Evolutionary conservation across 192 early-diverging fungal species (phyloP).

Genomic region (Podila verticillata): DNA sequence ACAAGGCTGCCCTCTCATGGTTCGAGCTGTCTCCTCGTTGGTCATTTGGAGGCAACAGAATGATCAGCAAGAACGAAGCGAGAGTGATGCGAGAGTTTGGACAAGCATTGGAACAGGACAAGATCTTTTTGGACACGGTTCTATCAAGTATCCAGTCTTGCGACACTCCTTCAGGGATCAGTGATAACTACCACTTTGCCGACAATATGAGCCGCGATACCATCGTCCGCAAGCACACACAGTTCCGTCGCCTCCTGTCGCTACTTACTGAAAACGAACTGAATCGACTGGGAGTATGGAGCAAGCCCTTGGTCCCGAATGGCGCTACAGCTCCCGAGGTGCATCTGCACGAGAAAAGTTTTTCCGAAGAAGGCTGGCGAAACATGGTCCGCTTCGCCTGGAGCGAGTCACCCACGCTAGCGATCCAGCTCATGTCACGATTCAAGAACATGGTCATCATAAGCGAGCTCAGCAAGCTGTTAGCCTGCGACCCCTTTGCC

Average conservation of each 20-base stretch:
- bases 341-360: conserved; percentile 33
- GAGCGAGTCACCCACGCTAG: conserved; percentile 79
- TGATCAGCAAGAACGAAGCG: conserved; percentile 64
- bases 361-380: conserved; percentile 75
- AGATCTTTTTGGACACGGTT: conserved; percentile 59
- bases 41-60: conserved; percentile 81
- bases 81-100: conserved; percentile 72
- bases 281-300: conserved; percentile 83
- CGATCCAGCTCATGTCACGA: conserved; percentile 79
- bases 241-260: conserved; percentile 72
- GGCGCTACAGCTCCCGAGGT: conserved; percentile 15
- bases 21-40: conserved; percentile 80
- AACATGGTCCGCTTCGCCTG: conserved; percentile 81
- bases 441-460: conserved; percentile 76
- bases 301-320: conserved; percentile 62
- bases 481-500: conserved; percentile 67
- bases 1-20: conserved; percentile 81
- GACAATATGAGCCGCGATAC: conserved; percentile 62
- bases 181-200: conserved; percentile 20
- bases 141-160: conserved; percentile 48
- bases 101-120: conserved; percentile 68
- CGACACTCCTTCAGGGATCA: background rate
- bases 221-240: conserved; percentile 56
- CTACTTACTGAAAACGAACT: conserved; percentile 92
- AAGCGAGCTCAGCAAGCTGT: conserved; percentile 70